These are phyloP conservation scores for Neurospora sp. DNA, from an alignment of 2,329 filamentous ascomycete species.

Conservation along the genomic window DNA sequence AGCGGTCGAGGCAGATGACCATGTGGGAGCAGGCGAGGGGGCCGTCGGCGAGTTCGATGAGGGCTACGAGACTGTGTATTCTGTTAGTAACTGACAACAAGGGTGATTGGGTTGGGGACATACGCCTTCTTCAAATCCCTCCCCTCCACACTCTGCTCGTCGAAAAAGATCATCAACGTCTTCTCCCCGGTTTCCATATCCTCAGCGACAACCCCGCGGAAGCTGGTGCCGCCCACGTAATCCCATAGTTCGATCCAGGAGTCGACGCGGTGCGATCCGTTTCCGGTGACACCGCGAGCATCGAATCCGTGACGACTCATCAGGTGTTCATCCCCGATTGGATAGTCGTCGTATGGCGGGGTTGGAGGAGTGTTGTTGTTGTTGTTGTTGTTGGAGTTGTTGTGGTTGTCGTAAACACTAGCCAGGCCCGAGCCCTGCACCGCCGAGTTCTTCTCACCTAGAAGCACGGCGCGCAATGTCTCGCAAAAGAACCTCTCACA, in stretches of 20 bases:
- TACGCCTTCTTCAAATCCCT: constrained; percentile 83
- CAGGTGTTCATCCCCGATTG: constrained; percentile 18
- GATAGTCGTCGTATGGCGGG: constrained; percentile 36
- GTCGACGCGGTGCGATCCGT: constrained; percentile 29
- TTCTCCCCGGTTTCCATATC: constrained; percentile 50
- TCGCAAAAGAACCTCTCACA: constrained; percentile 99
- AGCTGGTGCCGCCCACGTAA: constrained; percentile 73
- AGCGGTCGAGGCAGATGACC: constrained; percentile 72
- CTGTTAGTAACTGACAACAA: constrained; percentile 5
- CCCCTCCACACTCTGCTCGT: constrained; percentile 51
- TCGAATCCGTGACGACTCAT: constrained; percentile 18
- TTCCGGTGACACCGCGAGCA: neutral
- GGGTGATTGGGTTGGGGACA: constrained; percentile 25
- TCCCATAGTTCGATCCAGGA: constrained; percentile 76
- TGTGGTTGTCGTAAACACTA: constrained; percentile 37
- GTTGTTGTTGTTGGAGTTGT: constrained; percentile 16
- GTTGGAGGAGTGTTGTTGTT: constrained; percentile 29
- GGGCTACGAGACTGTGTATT: constrained; percentile 62
- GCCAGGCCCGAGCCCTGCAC: constrained; percentile 77
- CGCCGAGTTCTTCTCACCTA: constrained; percentile 80
- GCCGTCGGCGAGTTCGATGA: constrained; percentile 77
- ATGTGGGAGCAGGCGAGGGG: constrained; percentile 69
- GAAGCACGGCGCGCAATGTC: constrained; percentile 87
- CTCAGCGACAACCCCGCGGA: constrained; percentile 75
- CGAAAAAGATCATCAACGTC: constrained; percentile 83